A percentile compares a stretch with the other conserved stretches of the same genome.
Conservation (phyloP, 2,329 filamentous ascomycete genomes). For the Fusarium sp. region DNA sequence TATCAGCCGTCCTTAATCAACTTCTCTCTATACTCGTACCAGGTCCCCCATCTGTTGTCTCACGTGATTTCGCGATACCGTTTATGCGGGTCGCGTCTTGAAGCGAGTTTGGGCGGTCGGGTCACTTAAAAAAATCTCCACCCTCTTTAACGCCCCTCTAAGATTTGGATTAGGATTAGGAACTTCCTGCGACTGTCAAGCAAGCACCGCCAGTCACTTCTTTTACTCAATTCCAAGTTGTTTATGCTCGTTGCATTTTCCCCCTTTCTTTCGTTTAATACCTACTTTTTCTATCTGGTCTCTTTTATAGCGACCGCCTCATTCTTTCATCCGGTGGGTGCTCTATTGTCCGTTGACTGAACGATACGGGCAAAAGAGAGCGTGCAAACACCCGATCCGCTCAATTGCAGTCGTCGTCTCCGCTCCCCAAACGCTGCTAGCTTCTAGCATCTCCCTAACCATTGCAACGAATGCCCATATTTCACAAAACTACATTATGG, state of each 20-base stretch:
- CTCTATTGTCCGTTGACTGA: conserved; percentile 30
- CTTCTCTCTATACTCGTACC: background rate
- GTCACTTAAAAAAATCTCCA: conserved; percentile 28
- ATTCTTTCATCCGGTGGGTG: conserved; percentile 22
- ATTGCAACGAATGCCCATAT: conserved; percentile 17
- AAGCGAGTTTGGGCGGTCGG: conserved; percentile 8
- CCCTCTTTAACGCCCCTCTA: conserved; percentile 30
- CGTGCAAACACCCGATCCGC: conserved; percentile 18
- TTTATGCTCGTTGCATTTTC: background rate
- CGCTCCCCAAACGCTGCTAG: conserved; percentile 24
- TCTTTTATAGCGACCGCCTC: background rate
- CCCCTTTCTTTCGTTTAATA: background rate
- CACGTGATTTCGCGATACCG: conserved; percentile 48
- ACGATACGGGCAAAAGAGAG: conserved; percentile 17
- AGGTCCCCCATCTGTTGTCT: background rate
- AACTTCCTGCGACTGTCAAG: conserved; percentile 11
- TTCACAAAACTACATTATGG: conserved; percentile 44
- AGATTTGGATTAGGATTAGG: conserved; percentile 11
- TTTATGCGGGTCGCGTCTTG: conserved; percentile 37
- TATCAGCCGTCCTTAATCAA: background rate
- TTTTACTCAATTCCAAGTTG: background rate
- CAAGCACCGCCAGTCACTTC: background rate
- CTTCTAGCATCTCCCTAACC: conserved; percentile 13
- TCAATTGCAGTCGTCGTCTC: conserved; percentile 18
- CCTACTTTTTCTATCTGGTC: conserved; percentile 1